phyloP scores from a whole-genome alignment of 1,284 basidiomycete species.

The Ceratobasidium sp. region DNA sequence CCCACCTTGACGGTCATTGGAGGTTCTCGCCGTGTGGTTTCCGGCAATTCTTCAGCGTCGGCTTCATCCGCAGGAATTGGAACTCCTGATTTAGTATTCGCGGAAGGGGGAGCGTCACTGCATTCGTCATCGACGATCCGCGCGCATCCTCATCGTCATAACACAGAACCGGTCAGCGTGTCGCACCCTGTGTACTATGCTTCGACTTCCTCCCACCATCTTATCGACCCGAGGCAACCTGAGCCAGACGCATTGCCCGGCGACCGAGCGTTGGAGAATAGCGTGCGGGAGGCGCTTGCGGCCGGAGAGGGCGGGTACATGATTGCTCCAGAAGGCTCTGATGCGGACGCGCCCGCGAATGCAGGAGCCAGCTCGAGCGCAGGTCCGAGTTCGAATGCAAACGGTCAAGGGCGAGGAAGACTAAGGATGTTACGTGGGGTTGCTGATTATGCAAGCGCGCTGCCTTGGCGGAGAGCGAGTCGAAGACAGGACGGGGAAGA shows the following conservation, averaged over 20 bases:
- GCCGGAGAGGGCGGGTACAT: slow-evolving; percentile 13
- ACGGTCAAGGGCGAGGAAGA: slow-evolving; percentile 15
- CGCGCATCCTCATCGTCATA: slow-evolving; percentile 4
- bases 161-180: slow-evolving; percentile 39
- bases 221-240: slow-evolving; percentile 31
- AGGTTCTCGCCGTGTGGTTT: slow-evolving; percentile 70
- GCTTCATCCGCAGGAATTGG: slow-evolving; percentile 69
- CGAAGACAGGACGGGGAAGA: slow-evolving; percentile 28
- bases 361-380: neutral
- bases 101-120: slow-evolving; percentile 70
- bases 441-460: slow-evolving; percentile 39
- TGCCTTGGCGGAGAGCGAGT: slow-evolving; percentile 31
- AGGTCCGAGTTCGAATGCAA: neutral
- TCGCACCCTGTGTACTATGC: slow-evolving; percentile 40
- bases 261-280: slow-evolving; percentile 40
- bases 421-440: slow-evolving; percentile 39
- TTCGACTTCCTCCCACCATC: slow-evolving; percentile 38
- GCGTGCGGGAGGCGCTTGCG: slow-evolving; percentile 40
- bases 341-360: slow-evolving; percentile 35
- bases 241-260: slow-evolving; percentile 27
- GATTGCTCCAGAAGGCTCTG: slow-evolving; percentile 26
- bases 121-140: slow-evolving; percentile 32
- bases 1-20: slow-evolving; percentile 67
- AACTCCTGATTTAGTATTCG: slow-evolving; percentile 80
- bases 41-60: slow-evolving; percentile 66